A percentile compares a stretch with the other conserved stretches of the same genome.
Conservation (phyloP, 1,284 basidiomycete species). For the Tilletia caries region DNA sequence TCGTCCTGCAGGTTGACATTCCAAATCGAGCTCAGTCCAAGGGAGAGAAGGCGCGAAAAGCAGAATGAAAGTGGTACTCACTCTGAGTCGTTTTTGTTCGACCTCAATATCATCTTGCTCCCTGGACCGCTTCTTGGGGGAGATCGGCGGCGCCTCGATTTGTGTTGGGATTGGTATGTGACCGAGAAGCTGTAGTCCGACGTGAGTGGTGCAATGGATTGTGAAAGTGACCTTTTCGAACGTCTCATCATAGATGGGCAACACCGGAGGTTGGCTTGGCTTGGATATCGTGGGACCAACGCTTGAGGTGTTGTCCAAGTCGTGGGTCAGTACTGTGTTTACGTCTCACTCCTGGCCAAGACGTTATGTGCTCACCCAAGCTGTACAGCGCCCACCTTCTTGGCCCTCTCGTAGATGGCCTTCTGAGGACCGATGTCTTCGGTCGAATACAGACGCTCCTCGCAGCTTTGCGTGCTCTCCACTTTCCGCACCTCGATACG, state of each 20-base stretch:
- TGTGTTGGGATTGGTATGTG: not conserved
- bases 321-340: not conserved
- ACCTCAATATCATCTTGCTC: too few relatives aligned
- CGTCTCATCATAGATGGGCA: not conserved
- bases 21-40: too few relatives aligned
- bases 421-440: not conserved
- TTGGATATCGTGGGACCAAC: not conserved
- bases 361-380: not conserved
- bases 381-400: not conserved
- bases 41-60: too few relatives aligned
- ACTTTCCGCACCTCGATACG: not conserved
- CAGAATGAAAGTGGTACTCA: too few relatives aligned
- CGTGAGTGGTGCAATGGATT: not conserved
- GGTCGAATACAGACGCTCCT: not conserved
- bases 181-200: not conserved
- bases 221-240: not conserved
- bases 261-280: not conserved
- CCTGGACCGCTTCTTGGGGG: not conserved
- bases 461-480: too few relatives aligned
- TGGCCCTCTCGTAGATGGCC: not conserved
- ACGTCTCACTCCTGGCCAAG: too few relatives aligned
- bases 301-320: not conserved
- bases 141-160: not conserved
- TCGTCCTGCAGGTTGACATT: too few relatives aligned
- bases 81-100: too few relatives aligned